Percentiles rank a stretch among this genome's conserved stretches.
phyloP scores from a whole-genome alignment of 345 rosid species.

The Cochlearia excelsa region DNA sequence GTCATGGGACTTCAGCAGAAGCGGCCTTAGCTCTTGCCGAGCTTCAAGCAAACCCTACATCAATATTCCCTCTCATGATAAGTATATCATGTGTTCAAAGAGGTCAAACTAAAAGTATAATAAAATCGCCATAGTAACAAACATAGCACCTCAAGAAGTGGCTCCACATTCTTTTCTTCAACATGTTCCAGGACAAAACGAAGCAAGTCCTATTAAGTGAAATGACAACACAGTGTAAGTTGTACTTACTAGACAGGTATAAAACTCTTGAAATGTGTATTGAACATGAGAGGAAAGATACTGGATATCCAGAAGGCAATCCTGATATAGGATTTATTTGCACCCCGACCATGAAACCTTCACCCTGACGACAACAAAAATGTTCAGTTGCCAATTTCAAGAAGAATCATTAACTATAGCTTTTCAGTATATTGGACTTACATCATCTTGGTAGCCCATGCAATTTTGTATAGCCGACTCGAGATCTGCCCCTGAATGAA shows the following conservation, averaged over 20 bases:
- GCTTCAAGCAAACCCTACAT: conserved; percentile 93
- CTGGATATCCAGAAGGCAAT: conserved; percentile 92
- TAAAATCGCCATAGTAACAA: conserved; percentile 5
- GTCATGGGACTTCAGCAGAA: conserved; percentile 58
- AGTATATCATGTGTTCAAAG: conserved; percentile 5
- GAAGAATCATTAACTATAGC: conserved; percentile 24
- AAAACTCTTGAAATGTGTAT: conserved; percentile 19
- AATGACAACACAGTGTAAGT: conserved; percentile 30
- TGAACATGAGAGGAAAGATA: conserved; percentile 38
- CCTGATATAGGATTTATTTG: conserved; percentile 78
- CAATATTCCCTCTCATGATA: conserved; percentile 18
- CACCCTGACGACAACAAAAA: conserved; percentile 56
- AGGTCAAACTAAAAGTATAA: conserved; percentile 6
- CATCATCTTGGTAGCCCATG: conserved; percentile 89
- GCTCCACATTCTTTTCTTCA: conserved; percentile 85
- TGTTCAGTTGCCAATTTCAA: conserved; percentile 24
- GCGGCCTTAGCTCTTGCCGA: conserved; percentile 85
- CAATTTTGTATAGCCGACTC: conserved; percentile 94
- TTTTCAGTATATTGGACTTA: conserved; percentile 37
- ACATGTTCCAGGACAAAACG: conserved; percentile 70
- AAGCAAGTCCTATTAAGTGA: conserved; percentile 68
- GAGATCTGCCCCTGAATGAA: conserved; percentile 99
- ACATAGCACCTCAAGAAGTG: conserved; percentile 73
- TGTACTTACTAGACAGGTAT: conserved; percentile 21
- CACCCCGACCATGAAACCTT: conserved; percentile 99